These are phyloP conservation scores for Fusarium sp. DNA, from an alignment of 2,329 filamentous ascomycete species.

Conservation along the genomic window DNA sequence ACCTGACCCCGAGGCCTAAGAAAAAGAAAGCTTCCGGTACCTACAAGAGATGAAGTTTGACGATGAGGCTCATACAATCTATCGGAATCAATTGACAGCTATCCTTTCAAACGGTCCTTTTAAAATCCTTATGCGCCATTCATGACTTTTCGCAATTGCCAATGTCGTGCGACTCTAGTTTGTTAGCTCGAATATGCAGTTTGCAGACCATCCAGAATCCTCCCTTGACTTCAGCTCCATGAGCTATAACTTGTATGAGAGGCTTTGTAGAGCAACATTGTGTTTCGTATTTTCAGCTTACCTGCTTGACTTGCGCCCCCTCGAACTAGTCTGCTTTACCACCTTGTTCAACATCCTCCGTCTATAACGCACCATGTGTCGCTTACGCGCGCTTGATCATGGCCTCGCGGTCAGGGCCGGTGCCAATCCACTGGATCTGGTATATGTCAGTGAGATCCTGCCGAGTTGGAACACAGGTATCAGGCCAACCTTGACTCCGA, in stretches of 20 bases:
- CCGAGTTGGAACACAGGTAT: neutral
- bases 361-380: neutral
- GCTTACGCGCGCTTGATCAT: conserved; percentile 31
- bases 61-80: neutral
- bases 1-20: neutral
- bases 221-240: conserved; percentile 1
- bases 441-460: conserved; percentile 3
- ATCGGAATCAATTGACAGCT: neutral
- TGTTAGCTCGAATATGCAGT: conserved; percentile 15
- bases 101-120: neutral
- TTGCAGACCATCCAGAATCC: conserved; percentile 3
- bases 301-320: neutral
- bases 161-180: conserved; percentile 2
- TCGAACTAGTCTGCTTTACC: neutral
- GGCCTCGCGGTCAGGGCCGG: conserved; percentile 35
- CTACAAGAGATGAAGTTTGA: neutral
- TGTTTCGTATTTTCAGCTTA: neutral
- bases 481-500: conserved; percentile 15
- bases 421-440: conserved; percentile 37
- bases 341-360: neutral
- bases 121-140: neutral
- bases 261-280: neutral
- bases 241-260: conserved; percentile 8
- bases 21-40: neutral
- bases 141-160: conserved; percentile 1